Conservation (phyloP, 805 yeast genomes). For the Martiniozyma abietophila region DNA sequence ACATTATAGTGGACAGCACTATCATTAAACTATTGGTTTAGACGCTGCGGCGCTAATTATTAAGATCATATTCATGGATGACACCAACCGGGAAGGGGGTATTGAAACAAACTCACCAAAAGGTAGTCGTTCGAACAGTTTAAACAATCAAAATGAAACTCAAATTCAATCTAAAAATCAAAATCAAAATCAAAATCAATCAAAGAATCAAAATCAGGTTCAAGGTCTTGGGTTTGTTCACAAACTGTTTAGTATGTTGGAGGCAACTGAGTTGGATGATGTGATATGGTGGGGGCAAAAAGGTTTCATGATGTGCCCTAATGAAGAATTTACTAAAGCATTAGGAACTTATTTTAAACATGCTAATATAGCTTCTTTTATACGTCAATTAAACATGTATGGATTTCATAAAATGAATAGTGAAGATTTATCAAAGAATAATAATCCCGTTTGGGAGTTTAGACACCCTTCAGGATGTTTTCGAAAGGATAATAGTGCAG, state of each 20-base stretch:
- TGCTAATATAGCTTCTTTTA: slow-evolving; percentile 71
- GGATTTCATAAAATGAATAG: slow-evolving; percentile 71
- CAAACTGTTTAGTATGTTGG: slow-evolving; percentile 84
- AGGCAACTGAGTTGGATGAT: slow-evolving; percentile 61
- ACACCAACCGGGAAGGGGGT: too few relatives aligned
- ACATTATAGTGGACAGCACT: too few relatives aligned
- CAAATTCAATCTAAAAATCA: too few relatives aligned
- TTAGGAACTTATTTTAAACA: slow-evolving; percentile 63
- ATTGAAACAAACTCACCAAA: too few relatives aligned
- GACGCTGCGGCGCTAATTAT: too few relatives aligned
- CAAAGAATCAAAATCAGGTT: too few relatives aligned
- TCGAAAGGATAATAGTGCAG: slow-evolving; percentile 70
- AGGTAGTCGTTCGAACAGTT: too few relatives aligned
- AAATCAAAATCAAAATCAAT: too few relatives aligned
- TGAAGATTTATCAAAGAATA: slow-evolving; percentile 1
- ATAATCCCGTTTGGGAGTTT: slow-evolving; percentile 63
- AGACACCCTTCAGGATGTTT: slow-evolving; percentile 74
- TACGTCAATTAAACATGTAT: slow-evolving; percentile 73
- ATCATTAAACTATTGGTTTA: too few relatives aligned
- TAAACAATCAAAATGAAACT: too few relatives aligned
- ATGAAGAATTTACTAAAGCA: slow-evolving; percentile 78
- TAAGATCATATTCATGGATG: too few relatives aligned
- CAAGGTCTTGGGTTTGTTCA: slow-evolving; percentile 59
- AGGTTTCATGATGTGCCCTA: slow-evolving; percentile 73
- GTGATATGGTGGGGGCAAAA: slow-evolving; percentile 79